phyloP scores from a whole-genome alignment of 148 eudicot genomes.

The Hydrangea macrophylla region DNA sequence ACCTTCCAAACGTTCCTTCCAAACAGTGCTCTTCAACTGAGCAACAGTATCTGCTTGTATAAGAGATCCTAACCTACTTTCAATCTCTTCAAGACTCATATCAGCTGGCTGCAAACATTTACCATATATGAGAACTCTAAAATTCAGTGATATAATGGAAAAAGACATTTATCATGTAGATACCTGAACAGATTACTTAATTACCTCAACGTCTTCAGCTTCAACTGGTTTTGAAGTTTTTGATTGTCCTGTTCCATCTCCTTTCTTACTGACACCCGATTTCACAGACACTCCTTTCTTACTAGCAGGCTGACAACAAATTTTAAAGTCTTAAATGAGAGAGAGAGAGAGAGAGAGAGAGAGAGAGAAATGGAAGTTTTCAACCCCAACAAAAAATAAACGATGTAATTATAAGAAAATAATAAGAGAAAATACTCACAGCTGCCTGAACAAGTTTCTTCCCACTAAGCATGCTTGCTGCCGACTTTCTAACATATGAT shows the following conservation, averaged over 20 bases:
- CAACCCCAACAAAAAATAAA: not conserved
- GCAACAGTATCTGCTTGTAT: constrained; percentile 71
- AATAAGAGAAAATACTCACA: constrained; percentile 37
- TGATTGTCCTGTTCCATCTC: constrained; percentile 53
- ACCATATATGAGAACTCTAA: constrained; percentile 7
- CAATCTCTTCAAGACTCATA: constrained; percentile 96
- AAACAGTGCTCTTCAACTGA: constrained; percentile 83
- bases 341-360: not conserved
- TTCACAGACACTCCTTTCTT: constrained; percentile 70
- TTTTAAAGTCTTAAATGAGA: not conserved
- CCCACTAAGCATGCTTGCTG: constrained; percentile 97
- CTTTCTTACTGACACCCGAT: constrained; percentile 59
- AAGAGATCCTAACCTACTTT: constrained; percentile 77
- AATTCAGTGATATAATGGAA: not conserved
- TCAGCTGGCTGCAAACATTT: constrained; percentile 76
- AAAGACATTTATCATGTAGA: not conserved
- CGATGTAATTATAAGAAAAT: constrained; percentile 1
- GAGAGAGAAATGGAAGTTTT: not conserved
- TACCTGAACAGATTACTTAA: not conserved
- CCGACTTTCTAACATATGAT: constrained; percentile 64
- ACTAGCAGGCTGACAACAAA: constrained; percentile 54
- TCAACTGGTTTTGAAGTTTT: constrained; percentile 62
- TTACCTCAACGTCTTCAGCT: constrained; percentile 94
- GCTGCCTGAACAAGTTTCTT: constrained; percentile 74
- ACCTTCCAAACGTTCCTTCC: constrained; percentile 99